phyloP scores from a whole-genome alignment of 345 rosid species.

The Sisymbrium irio region DNA sequence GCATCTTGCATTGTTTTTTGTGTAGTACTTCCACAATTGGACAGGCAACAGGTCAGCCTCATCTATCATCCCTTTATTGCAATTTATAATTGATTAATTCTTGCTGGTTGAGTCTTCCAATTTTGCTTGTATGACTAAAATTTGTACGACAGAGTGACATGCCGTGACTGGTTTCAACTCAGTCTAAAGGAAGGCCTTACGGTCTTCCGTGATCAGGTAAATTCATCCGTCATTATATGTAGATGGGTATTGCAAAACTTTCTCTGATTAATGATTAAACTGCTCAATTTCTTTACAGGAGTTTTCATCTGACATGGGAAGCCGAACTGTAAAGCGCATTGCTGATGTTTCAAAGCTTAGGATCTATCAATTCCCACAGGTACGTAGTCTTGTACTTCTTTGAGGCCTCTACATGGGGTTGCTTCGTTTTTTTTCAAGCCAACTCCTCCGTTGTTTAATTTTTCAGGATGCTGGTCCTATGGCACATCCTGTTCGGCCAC shows the following conservation, averaged over 20 bases:
- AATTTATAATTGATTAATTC: background rate
- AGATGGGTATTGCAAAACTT: background rate
- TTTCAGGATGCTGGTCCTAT: slow-evolving; percentile 96
- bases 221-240: background rate
- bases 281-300: slow-evolving; percentile 46
- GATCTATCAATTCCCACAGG: slow-evolving; percentile 90
- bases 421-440: background rate
- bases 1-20: slow-evolving; percentile 27
- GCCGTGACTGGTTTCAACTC: slow-evolving; percentile 99
- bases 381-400: slow-evolving; percentile 27
- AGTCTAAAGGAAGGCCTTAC: slow-evolving; percentile 99
- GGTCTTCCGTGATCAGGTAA: slow-evolving; percentile 94
- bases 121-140: background rate
- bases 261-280: background rate
- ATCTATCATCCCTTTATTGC: background rate
- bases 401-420: background rate
- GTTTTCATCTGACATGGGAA: slow-evolving; percentile 99
- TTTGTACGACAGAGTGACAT: slow-evolving; percentile 75
- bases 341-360: slow-evolving; percentile 92
- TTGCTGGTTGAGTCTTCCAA: background rate
- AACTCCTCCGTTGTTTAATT: background rate
- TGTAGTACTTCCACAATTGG: slow-evolving; percentile 99
- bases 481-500: slow-evolving; percentile 99
- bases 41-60: slow-evolving; percentile 91
- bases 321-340: slow-evolving; percentile 93